phyloP scores from a whole-genome alignment of 1,284 basidiomycete genomes.

The Sparassis latifolia region DNA sequence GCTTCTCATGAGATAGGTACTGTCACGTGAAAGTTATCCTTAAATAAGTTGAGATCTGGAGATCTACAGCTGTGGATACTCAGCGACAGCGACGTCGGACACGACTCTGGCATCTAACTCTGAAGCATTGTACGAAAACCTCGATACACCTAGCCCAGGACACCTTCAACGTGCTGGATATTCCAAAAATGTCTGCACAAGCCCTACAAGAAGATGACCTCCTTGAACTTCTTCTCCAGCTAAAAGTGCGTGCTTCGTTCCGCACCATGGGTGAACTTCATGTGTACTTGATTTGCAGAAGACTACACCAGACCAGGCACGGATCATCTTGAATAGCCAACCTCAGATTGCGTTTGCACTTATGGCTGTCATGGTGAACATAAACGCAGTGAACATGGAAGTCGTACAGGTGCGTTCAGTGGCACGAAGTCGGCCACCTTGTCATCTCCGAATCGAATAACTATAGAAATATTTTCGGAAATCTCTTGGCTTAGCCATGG shows the following conservation, averaged over 20 bases:
- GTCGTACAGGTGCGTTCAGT: conserved; percentile 52
- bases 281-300: conserved; percentile 36
- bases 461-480: no score
- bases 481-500: background rate
- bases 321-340: conserved; percentile 59
- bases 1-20: no score
- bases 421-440: no score
- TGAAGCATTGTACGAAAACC: no score
- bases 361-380: conserved; percentile 67
- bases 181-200: conserved; percentile 15
- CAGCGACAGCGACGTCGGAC: no score
- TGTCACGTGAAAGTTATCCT: no score
- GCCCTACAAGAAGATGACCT: conserved; percentile 50
- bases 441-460: no score
- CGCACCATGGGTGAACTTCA: background rate
- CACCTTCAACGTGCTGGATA: no score
- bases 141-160: no score
- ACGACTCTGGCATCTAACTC: no score
- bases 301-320: conserved; percentile 65
- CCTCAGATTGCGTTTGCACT: conserved; percentile 72
- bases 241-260: conserved; percentile 42
- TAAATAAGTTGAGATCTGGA: no score
- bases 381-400: conserved; percentile 66
- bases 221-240: conserved; percentile 57
- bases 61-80: no score